Conservation (phyloP, 768 basidiomycete species). For the Auriscalpium orientale region DNA sequence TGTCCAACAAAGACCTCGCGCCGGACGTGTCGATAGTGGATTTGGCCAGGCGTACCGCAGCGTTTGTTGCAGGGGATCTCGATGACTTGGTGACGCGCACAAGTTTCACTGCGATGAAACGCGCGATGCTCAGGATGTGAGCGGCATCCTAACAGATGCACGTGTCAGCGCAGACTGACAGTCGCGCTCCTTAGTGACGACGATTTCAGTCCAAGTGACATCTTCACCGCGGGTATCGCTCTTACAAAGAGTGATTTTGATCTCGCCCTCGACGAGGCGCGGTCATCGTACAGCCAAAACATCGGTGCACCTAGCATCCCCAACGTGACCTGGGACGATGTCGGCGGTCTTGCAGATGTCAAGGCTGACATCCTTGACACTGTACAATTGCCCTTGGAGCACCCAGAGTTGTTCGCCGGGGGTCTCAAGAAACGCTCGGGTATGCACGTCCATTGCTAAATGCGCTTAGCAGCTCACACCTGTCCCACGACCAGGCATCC, state of each 20-base stretch:
- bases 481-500: slow-evolving; percentile 49
- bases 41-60: slow-evolving; percentile 85
- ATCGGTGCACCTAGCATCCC: slow-evolving; percentile 98
- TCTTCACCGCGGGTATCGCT: slow-evolving; percentile 33
- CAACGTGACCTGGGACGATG: slow-evolving; percentile 93
- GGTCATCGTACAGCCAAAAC: slow-evolving; percentile 77
- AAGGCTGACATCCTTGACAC: slow-evolving; percentile 95
- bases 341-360: slow-evolving; percentile 82
- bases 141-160: neutral
- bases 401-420: slow-evolving; percentile 82
- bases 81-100: slow-evolving; percentile 59
- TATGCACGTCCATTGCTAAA: slow-evolving; percentile 22
- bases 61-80: slow-evolving; percentile 78
- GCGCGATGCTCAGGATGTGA: slow-evolving; percentile 23
- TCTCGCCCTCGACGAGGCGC: slow-evolving; percentile 58
- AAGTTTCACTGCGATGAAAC: slow-evolving; percentile 44
- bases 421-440: slow-evolving; percentile 96
- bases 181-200: slow-evolving; percentile 11
- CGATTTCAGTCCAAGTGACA: slow-evolving; percentile 17
- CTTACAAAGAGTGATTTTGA: slow-evolving; percentile 63
- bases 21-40: slow-evolving; percentile 71
- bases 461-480: neutral
- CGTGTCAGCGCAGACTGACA: neutral
- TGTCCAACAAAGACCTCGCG: slow-evolving; percentile 37
- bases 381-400: slow-evolving; percentile 84